Conservation (phyloP, 768 basidiomycete genomes). For the Boletus tomentosulus region DNA sequence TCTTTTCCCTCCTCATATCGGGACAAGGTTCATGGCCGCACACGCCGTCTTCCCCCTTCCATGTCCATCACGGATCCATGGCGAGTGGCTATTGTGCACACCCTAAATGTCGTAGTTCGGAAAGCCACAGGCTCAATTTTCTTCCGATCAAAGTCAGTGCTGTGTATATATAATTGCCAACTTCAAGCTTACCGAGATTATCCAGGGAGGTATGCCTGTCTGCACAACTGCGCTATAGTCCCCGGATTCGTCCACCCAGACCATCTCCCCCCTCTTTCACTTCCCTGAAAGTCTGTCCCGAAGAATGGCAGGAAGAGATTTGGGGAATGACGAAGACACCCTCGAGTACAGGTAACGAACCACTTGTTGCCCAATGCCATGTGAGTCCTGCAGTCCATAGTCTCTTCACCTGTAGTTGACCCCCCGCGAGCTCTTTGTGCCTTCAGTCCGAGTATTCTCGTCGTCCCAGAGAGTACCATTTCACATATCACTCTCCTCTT, state of each 20-base stretch:
- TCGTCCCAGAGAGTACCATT: slow-evolving; percentile 58
- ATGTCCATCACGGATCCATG: slow-evolving; percentile 24
- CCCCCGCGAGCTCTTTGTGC: slow-evolving; percentile 52
- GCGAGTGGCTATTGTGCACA: slow-evolving; percentile 23
- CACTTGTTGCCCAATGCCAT: slow-evolving; percentile 26
- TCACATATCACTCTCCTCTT: slow-evolving; percentile 58
- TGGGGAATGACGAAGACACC: slow-evolving; percentile 23
- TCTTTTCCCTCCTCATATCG: slow-evolving; percentile 27
- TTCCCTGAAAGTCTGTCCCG: slow-evolving; percentile 25
- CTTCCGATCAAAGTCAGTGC: slow-evolving; percentile 19
- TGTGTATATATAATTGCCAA: not conserved
- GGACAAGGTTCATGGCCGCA: slow-evolving; percentile 18
- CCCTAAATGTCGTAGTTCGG: slow-evolving; percentile 23
- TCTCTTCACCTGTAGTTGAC: not conserved
- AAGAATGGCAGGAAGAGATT: slow-evolving; percentile 33
- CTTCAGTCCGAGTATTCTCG: slow-evolving; percentile 55
- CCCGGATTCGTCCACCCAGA: slow-evolving; percentile 30
- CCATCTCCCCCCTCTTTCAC: slow-evolving; percentile 24
- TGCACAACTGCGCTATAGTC: slow-evolving; percentile 25
- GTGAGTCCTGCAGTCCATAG: slow-evolving; percentile 15
- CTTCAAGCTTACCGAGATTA: slow-evolving; percentile 1
- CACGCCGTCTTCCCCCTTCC: slow-evolving; percentile 29
- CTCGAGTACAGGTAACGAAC: slow-evolving; percentile 2
- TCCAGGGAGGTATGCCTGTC: slow-evolving; percentile 21
- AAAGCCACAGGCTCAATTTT: slow-evolving; percentile 19